Percentiles rank a stretch among this genome's conserved stretches.
Conservation (phyloP, 1,284 basidiomycete species). For the Phellinidium pouzarii region DNA sequence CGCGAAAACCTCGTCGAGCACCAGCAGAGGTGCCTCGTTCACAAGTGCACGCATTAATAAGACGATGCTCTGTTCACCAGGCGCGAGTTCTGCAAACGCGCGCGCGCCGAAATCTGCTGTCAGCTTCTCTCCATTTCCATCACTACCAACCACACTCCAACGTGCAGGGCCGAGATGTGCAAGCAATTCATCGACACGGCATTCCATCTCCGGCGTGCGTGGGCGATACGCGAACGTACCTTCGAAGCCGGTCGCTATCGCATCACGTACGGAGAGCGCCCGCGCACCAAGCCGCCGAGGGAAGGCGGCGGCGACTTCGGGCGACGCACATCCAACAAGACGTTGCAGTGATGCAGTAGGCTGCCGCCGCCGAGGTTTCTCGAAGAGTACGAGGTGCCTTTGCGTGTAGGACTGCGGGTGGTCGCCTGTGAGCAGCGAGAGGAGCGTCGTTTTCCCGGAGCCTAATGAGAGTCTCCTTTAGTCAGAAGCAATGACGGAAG, state of each 20-base stretch:
- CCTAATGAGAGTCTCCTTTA: conserved; percentile 37
- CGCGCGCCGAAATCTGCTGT: conserved; percentile 37
- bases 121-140: conserved; percentile 17
- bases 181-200: conserved; percentile 44
- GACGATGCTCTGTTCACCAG: conserved; percentile 72
- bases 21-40: conserved; percentile 53
- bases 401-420: conserved; percentile 92
- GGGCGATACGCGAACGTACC: conserved; percentile 63
- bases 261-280: conserved; percentile 66
- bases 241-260: conserved; percentile 80
- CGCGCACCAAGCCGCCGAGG: conserved; percentile 55
- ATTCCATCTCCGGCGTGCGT: conserved; percentile 39
- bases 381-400: conserved; percentile 64
- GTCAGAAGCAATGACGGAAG: background rate
- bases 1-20: conserved; percentile 87
- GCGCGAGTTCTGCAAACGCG: conserved; percentile 54
- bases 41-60: conserved; percentile 84
- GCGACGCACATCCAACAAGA: conserved; percentile 75
- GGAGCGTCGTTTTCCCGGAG: conserved; percentile 91
- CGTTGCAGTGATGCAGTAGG: conserved; percentile 52
- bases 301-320: conserved; percentile 89
- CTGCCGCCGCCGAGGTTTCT: conserved; percentile 54
- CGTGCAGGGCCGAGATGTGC: conserved; percentile 52
- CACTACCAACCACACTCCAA: conserved; percentile 30
- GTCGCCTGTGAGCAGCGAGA: conserved; percentile 89